These are phyloP conservation scores for Talaromyces atroroseus DNA, from an alignment of 2,329 filamentous ascomycete genomes.

Conservation along the genomic window DNA sequence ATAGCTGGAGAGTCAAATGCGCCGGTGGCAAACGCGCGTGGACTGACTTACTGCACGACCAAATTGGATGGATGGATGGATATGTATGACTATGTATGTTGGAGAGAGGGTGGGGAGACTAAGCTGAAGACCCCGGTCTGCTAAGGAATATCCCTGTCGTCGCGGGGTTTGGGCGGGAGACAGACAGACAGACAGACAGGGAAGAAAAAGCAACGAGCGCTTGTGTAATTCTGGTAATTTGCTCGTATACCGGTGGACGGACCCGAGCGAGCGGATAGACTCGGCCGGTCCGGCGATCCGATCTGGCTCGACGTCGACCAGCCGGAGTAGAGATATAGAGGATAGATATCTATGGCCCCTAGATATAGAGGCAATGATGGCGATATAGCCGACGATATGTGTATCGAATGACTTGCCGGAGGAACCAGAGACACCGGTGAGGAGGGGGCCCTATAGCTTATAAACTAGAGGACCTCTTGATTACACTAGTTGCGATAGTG, in stretches of 20 bases:
- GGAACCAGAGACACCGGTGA: too few species aligned
- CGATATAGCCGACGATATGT: too few species aligned
- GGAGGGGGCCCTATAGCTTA: too few species aligned
- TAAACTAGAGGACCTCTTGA: too few species aligned
- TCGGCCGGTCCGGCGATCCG: constrained; percentile 6
- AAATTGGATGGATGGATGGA: neutral
- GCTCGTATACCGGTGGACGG: neutral
- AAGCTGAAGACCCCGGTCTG: neutral
- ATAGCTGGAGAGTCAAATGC: too few species aligned
- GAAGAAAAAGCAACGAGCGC: neutral
- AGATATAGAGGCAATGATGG: too few species aligned
- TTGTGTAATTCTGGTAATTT: neutral
- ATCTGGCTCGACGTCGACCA: neutral
- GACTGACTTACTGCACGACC: neutral
- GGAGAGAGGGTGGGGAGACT: neutral
- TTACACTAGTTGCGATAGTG: too few species aligned
- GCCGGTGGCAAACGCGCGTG: too few species aligned
- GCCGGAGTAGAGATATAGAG: too few species aligned
- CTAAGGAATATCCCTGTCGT: neutral
- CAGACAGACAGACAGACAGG: neutral
- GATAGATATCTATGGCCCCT: too few species aligned
- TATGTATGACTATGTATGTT: neutral
- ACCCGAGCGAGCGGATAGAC: constrained; percentile 11
- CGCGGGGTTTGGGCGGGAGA: neutral
- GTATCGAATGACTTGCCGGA: too few species aligned